Base-by-base conservation (phyloP, 1,139 yeast genomes). In the Ashbya aceris region DNA sequence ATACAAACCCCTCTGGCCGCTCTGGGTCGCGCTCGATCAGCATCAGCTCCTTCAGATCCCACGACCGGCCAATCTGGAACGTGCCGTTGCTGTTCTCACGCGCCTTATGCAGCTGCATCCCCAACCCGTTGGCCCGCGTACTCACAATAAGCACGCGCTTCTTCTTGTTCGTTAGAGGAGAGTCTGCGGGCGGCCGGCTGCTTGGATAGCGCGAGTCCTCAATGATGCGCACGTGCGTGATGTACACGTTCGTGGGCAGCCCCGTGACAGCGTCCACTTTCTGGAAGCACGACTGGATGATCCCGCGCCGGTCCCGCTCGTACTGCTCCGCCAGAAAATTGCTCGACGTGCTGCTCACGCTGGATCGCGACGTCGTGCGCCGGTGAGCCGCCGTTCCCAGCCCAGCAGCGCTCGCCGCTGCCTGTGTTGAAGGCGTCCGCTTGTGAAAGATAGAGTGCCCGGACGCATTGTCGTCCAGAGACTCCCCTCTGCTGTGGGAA, bases 1-100 rank as follows among this genome's bases (percentile, higher is more conserved):
- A 68, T 1, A 74, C 56, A 49, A 89, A 71, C 1, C 87, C 87
- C 42, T 74, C 71, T 26, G 66, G 68, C 1, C 74, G 68, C 3
- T 68, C 67, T 0, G 48, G 34, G 47, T 78, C 83, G 44, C 76
- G 70, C 37, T 78, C 77, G 5, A 89, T 64, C 31, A 64, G 63
- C 10, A 70, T 64, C 50, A 91, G 67, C 51, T 85, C 95, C 46
- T 77, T 85, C 55, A 91, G 66, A 49, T 79, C 81, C 98, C 98
- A 91, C 4, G 95, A 82, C 55, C 96, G 74, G 32, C 98, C 98
- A 42, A 91, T 84, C 62, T 89, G 97, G 55, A 83, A 79, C 2
- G 79, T 63, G 2, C 83, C 86, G 46, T 79, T 79, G 8, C 76
- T 70, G 54, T 83, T 83, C 58, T 76, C 86, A 53, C 94, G 79